Percentiles rank a stretch among this genome's conserved stretches.
These are phyloP conservation scores for Fusarium circinatum DNA, from an alignment of 2,329 filamentous ascomycete genomes.

Conservation along the genomic window DNA sequence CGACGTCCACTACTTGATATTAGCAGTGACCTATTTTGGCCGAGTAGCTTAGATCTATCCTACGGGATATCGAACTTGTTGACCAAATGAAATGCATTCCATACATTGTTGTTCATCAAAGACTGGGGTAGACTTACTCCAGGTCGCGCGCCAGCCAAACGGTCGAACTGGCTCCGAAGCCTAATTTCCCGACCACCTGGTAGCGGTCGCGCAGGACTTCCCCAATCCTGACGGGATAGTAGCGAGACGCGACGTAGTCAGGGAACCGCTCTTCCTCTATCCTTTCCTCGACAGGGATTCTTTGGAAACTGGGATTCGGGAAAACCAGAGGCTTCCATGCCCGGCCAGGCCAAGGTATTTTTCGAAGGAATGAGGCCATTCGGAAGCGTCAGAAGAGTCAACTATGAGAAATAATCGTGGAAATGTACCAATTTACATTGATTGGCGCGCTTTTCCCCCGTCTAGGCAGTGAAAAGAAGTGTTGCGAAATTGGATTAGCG, in stretches of 20 bases:
- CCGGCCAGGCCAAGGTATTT: constrained; percentile 9
- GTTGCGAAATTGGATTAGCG: too few species aligned
- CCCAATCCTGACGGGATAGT: constrained; percentile 41
- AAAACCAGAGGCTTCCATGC: constrained; percentile 33
- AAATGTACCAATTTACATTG: too few species aligned
- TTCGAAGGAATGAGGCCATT: background rate
- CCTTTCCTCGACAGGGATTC: background rate
- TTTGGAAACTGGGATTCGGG: constrained; percentile 24
- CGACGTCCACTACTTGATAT: constrained; percentile 30
- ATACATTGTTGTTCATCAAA: background rate
- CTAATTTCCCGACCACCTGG: constrained; percentile 53
- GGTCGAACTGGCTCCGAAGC: constrained; percentile 54
- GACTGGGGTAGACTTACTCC: constrained; percentile 5
- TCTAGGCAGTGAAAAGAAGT: too few species aligned
- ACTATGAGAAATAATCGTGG: too few species aligned
- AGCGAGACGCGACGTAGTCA: constrained; percentile 35
- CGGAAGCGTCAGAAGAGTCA: fast-evolving
- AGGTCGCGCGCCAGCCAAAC: constrained; percentile 54
- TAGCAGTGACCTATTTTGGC: background rate
- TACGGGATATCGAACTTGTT: background rate
- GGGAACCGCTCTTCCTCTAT: constrained; percentile 40
- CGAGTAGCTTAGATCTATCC: background rate
- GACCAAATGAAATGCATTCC: background rate
- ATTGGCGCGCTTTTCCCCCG: too few species aligned
- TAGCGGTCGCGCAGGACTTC: constrained; percentile 46